A percentile compares a stretch with the other conserved stretches of the same genome.
Conservation (phyloP, 23 red algal genomes). For the Gracilaria vermiculophylla region DNA sequence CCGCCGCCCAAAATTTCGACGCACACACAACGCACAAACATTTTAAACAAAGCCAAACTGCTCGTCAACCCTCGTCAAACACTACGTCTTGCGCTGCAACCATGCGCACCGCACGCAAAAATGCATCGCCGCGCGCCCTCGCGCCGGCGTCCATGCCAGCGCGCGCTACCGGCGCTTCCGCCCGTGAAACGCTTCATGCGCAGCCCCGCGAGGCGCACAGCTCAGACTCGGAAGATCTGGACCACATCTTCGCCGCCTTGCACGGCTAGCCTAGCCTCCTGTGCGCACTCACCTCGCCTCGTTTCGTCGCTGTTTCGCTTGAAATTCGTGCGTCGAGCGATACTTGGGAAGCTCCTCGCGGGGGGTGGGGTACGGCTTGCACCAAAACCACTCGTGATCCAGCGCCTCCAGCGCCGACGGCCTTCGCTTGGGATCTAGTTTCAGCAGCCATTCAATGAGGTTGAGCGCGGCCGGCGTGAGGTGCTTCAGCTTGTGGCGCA, state of each 20-base stretch:
- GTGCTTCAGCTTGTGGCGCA: constrained; percentile 18
- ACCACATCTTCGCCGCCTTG: constrained; percentile 52
- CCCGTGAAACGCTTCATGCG: no score
- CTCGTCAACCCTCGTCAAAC: no score
- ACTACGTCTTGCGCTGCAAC: no score
- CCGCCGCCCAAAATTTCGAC: no score
- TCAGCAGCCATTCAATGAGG: constrained; percentile 71
- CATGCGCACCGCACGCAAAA: no score
- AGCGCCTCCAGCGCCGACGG: constrained; percentile 77
- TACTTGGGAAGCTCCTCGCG: constrained; percentile 77
- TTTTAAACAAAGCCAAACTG: not conserved
- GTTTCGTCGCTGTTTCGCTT: constrained; percentile 69
- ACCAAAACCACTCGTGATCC: constrained; percentile 89
- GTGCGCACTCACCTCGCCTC: constrained; percentile 24
- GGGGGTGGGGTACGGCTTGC: constrained; percentile 77
- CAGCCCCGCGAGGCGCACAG: not conserved
- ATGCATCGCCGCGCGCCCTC: no score
- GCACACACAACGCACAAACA: not conserved
- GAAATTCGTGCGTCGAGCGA: constrained; percentile 80
- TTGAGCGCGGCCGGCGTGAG: constrained; percentile 56
- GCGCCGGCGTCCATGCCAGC: no score
- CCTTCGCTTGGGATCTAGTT: constrained; percentile 67
- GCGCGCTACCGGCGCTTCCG: no score
- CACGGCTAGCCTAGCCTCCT: constrained; percentile 27
- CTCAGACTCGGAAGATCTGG: constrained; percentile 57